Evolutionary conservation across 805 yeast species (phyloP).

Genomic region (Phaffomyces thermotolerans): DNA sequence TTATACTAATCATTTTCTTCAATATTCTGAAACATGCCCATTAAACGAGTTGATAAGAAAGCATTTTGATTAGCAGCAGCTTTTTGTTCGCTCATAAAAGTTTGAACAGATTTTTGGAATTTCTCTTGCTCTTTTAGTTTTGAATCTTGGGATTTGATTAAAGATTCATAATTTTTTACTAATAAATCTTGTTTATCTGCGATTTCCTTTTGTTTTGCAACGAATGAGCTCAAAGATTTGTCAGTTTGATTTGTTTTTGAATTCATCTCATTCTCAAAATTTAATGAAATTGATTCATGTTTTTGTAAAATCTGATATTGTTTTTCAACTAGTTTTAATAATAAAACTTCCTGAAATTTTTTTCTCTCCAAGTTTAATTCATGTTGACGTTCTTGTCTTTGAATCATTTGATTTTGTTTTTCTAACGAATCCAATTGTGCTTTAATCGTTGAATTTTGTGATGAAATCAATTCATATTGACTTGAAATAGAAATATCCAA

Average conservation of each 20-base stretch:
- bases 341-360: background rate
- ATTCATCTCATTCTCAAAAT: background rate
- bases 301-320: background rate
- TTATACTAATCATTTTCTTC: background rate
- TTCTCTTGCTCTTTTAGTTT: background rate
- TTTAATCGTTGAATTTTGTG: background rate
- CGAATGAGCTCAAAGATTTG: background rate
- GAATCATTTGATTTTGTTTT: background rate
- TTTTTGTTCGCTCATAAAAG: background rate
- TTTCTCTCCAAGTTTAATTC: background rate
- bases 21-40: background rate
- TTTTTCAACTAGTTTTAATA: slow-evolving; percentile 1
- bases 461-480: background rate
- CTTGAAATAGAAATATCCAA: background rate
- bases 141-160: no score
- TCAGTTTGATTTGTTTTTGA: background rate
- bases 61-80: no score
- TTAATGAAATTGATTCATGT: background rate
- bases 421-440: background rate
- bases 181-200: background rate
- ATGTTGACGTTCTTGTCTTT: background rate
- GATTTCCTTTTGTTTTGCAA: background rate
- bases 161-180: background rate
- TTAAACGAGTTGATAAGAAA: background rate
- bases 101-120: background rate